Percentiles rank a stretch among this genome's conserved stretches.
Evolutionary conservation across 1,139 yeast genomes (phyloP).

Genomic region (Hemisphaericaspora subhashii): DNA sequence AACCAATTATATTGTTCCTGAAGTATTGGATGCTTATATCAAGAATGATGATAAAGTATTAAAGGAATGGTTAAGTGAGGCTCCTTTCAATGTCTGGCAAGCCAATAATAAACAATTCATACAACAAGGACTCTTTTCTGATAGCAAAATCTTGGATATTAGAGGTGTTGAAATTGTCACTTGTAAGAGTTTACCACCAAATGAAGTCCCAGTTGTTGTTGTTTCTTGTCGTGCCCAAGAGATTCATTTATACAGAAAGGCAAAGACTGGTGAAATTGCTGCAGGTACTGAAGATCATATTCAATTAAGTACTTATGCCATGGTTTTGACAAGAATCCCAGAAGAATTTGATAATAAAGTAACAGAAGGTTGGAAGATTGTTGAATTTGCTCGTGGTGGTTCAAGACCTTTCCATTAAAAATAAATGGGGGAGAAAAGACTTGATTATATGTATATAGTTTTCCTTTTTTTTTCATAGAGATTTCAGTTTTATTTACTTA

Average conservation of each 20-base stretch:
- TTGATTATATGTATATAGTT: constrained; percentile 12
- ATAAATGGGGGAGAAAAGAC: no score
- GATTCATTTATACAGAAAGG: constrained; percentile 82
- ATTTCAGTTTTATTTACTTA: background rate
- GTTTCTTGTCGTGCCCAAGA: constrained; percentile 98
- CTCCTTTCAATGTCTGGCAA: constrained; percentile 92
- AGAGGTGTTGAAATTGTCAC: constrained; percentile 94
- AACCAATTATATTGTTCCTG: constrained; percentile 93
- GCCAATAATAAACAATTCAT: constrained; percentile 91
- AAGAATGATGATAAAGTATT: constrained; percentile 84
- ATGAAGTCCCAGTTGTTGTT: constrained; percentile 89
- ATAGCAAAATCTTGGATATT: constrained; percentile 88
- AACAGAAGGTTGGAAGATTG: constrained; percentile 96
- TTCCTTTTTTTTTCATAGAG: background rate
- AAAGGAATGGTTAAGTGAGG: constrained; percentile 93
- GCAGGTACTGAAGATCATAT: constrained; percentile 97
- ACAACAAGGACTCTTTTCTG: constrained; percentile 90
- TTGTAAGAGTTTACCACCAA: constrained; percentile 86
- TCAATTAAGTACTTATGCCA: constrained; percentile 88
- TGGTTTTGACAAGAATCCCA: constrained; percentile 91
- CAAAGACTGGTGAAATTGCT: constrained; percentile 89
- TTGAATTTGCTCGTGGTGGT: constrained; percentile 94
- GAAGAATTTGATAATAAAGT: constrained; percentile 87
- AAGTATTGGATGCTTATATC: constrained; percentile 91
- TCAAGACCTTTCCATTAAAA: constrained; percentile 79